Base-by-base conservation (phyloP, 2,329 filamentous ascomycete species). In the Ascochyta pisi region DNA sequence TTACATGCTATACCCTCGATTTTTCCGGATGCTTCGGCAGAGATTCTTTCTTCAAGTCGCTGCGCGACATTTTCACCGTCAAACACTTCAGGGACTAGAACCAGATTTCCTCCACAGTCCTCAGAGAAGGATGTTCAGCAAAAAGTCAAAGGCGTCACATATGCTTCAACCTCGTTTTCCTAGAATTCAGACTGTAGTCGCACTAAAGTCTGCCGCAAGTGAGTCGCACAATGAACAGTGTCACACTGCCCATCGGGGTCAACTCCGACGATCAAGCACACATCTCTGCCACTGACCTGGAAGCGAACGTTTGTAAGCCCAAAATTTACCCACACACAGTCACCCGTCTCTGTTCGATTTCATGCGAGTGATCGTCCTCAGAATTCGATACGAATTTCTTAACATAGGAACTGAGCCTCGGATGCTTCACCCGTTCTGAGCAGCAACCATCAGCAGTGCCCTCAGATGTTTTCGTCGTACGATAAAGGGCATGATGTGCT, bases 231-330 rank as follows among this genome's bases (percentile, higher is more conserved):
- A 22, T 15, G 33, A 9, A 39, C 16, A 26, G 44, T 22, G 31
- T 50, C 40, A 46, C 50, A 55, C 50, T 51, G 38, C 50, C 58
- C 58, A 40, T 60, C 63, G 67, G 66, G 31, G 45, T 45, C 29
- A 64, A 61, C 61, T 69, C 65, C 67, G 63, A 46, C 42, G 50
- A 29, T 50, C 35, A 58, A 44, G 41, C 54, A 60, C 29, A 42
- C 40, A 40, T 44, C 38, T 16, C 48, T 53, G 49, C 50, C 38
- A 49, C 50, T 54, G 52, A 51, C 43, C 29, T 50, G 44, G 52
- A 12, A 57, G 50, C 44, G 35, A 57, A 58, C 29, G 39, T 55
- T 52, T 19, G 19, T 19, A 19, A 19, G 19, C 13, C 4, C 3
- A 33, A 26, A 15, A 6, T 12, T 4, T 26, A 22, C 27, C 19